Evolutionary conservation across 345 rosid genomes (phyloP), one percentile per base, ranked within the genome.

Genomic region (Corchorus olitorius): DNA sequence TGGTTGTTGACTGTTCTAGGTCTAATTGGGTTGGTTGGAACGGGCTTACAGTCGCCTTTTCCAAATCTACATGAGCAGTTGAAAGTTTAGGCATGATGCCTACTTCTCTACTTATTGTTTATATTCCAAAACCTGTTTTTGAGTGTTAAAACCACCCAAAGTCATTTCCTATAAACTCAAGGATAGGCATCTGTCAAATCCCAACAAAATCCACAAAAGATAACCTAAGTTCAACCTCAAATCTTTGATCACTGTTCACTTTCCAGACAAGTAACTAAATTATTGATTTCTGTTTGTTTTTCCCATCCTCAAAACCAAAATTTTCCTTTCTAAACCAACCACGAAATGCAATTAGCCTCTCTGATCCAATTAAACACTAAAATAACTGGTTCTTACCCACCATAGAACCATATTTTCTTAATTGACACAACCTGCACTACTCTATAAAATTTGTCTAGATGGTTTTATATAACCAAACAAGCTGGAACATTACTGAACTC

Each of bases 151-250:
- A 14, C 52, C 41, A 33, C 70, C 50, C 33, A 4, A 43, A 41
- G 50, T 48, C 33, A 65, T 41, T 64, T 49, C 39, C 69, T n/a
- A 65, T 65, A 65, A 41, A 64, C 68, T 33, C 27, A 8, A 13
- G 50, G 33, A 13, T n/a, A n/a, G 69, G 69, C 69, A 65, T 41
- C 33, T 65, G 16, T 20, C 0, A 62, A 61, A 14, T 35, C 66
- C 66, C 34, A 33, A 33, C 16, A 15, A 61, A 61, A 14, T 4
- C 43, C 43, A 61, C 65, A 61, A 12, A 60, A 34, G 6, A 61
- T 34, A 33, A 34, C n/a, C 41, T 61, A 12, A 17, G 41, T 5
- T 27, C n/a, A 61, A 13, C 65, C 65, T 6, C 65, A 34, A 34
- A 61, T 16, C 41, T n/a, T 61, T 5, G 1, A 5, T 61, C 22